These are phyloP conservation scores for Datisca glomerata DNA, from an alignment of 306 rosid genomes.

Conservation along the genomic window DNA sequence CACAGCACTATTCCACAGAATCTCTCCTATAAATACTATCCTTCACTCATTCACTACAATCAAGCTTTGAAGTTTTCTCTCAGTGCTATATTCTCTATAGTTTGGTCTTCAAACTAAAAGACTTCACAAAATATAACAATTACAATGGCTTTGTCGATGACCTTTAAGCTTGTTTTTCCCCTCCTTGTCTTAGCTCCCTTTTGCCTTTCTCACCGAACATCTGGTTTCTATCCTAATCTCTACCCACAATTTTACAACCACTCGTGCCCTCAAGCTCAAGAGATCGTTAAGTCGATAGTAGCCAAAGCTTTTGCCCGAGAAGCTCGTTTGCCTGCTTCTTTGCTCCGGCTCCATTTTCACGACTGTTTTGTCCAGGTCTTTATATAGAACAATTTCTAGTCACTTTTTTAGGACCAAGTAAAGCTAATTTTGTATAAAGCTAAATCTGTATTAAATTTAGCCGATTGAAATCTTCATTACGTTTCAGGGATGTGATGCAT, in stretches of 20 bases:
- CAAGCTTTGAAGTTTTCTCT: constrained; percentile 2
- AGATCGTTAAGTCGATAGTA: constrained; percentile 51
- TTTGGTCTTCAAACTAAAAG: background rate
- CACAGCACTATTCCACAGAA: constrained; percentile 8
- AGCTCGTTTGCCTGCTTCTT: constrained; percentile 75
- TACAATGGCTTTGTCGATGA: constrained; percentile 40
- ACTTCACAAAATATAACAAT: background rate
- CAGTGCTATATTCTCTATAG: no score
- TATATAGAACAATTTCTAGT: no score
- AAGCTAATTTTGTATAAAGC: no score
- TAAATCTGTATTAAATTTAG: no score
- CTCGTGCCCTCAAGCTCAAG: constrained; percentile 63
- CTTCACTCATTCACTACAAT: background rate
- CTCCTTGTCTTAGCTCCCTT: constrained; percentile 43
- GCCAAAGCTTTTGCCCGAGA: constrained; percentile 53
- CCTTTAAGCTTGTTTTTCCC: constrained; percentile 26
- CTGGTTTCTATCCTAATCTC: constrained; percentile 24
- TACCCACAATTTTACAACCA: constrained; percentile 69
- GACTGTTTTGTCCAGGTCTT: constrained; percentile 85
- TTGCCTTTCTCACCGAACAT: constrained; percentile 18
- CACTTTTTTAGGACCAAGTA: no score
- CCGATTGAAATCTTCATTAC: no score
- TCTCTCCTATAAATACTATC: constrained; percentile 29
- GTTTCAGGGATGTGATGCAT: constrained; percentile 90
- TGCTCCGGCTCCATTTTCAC: constrained; percentile 80